These are phyloP conservation scores for Lepidium didymum DNA, from an alignment of 345 rosid species.

Conservation along the genomic window DNA sequence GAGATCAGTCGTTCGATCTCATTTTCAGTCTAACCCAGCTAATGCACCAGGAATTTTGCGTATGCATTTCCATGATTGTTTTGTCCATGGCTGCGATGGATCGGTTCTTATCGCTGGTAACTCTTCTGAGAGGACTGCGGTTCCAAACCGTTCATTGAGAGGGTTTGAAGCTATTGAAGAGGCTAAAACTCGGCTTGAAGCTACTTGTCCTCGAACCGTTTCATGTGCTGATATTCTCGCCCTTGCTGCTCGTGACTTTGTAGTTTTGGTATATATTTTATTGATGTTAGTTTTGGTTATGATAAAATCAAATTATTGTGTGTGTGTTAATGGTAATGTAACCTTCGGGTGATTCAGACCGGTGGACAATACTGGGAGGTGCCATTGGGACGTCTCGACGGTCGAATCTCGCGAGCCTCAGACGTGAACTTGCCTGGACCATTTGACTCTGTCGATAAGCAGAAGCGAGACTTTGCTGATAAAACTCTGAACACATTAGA, in stretches of 20 bases:
- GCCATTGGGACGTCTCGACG: conserved; percentile 32
- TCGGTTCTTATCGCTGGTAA: conserved; percentile 29
- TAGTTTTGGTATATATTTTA: conserved; percentile 27
- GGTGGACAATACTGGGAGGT: conserved; percentile 28
- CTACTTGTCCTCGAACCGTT: conserved; percentile 33
- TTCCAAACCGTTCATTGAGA: conserved; percentile 26
- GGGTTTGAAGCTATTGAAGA: conserved; percentile 38
- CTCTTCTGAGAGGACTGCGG: conserved; percentile 27
- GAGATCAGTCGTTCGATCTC: conserved; percentile 21
- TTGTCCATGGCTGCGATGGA: conserved; percentile 38
- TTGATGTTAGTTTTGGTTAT: not conserved
- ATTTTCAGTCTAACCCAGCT: conserved; percentile 19
- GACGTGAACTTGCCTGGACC: conserved; percentile 34
- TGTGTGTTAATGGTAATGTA: not conserved
- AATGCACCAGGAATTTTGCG: conserved; percentile 35
- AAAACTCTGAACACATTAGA: conserved; percentile 34
- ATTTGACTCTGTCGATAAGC: conserved; percentile 23
- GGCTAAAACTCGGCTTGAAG: conserved; percentile 32
- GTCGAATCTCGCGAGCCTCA: conserved; percentile 26
- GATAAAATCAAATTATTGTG: not conserved
- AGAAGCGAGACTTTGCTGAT: conserved; percentile 31
- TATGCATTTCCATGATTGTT: conserved; percentile 38
- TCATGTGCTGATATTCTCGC: conserved; percentile 51
- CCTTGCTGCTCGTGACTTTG: conserved; percentile 40
- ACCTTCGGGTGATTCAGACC: conserved; percentile 7